Conservation (phyloP, 2,329 filamentous ascomycete genomes). For the Geoglossum cookeanum region DNA sequence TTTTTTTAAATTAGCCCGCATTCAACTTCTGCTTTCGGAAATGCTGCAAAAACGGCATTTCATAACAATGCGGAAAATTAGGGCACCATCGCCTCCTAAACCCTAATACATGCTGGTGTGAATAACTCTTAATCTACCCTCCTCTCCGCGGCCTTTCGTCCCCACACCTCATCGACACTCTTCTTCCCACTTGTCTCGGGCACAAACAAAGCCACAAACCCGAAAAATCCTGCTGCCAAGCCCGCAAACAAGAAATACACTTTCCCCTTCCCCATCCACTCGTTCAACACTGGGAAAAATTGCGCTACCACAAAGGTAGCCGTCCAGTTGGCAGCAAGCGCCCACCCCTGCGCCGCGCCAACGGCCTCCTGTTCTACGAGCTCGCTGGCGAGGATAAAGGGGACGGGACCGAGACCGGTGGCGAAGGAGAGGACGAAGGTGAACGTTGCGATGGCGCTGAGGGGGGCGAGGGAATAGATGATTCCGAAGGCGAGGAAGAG, state of each 20-base stretch:
- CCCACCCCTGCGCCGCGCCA: slow-evolving; percentile 78
- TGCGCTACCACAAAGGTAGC: slow-evolving; percentile 86
- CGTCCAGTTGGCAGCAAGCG: slow-evolving; percentile 69
- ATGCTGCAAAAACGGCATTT: no score
- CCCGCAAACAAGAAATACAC: slow-evolving; percentile 84
- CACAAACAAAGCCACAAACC: slow-evolving; percentile 55
- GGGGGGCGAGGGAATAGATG: slow-evolving; percentile 45
- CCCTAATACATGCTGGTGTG: no score
- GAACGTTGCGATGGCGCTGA: slow-evolving; percentile 67
- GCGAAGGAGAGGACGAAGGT: slow-evolving; percentile 81
- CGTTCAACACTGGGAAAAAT: slow-evolving; percentile 80
- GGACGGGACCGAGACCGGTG: slow-evolving; percentile 77
- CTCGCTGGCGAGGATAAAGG: slow-evolving; percentile 84
- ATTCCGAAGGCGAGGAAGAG: slow-evolving; percentile 67
- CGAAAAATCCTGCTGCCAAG: slow-evolving; percentile 46
- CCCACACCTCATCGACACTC: slow-evolving; percentile 82
- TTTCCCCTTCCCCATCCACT: slow-evolving; percentile 57
- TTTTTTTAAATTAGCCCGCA: no score
- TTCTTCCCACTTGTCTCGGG: slow-evolving; percentile 80
- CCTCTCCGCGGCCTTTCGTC: slow-evolving; percentile 29
- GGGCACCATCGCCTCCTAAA: no score
- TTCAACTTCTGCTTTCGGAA: no score
- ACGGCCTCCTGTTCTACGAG: slow-evolving; percentile 81
- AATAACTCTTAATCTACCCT: not conserved
- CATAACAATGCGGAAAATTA: no score